Percentiles rank a stretch among this genome's conserved stretches.
Conservation (phyloP, 225 moss, liverwort and hornwort genomes). For the Ulota crispa region DNA sequence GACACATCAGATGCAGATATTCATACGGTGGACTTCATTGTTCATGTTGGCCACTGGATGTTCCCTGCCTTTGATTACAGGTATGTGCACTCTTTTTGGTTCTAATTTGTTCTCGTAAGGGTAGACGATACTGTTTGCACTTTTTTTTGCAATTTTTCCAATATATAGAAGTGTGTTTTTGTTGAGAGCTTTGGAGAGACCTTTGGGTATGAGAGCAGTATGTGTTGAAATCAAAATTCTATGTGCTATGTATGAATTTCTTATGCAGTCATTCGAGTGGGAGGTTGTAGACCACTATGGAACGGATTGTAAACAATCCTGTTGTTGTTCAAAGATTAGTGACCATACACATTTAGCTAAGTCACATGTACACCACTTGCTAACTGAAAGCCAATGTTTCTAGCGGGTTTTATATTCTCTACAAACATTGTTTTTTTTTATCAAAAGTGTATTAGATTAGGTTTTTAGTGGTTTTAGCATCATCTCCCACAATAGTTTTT, state of each 20-base stretch:
- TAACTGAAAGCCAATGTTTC: not conserved
- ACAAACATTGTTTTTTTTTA: no score
- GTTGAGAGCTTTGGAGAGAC: not conserved
- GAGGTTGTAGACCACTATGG: not conserved
- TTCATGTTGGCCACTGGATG: conserved; percentile 61
- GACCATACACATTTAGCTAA: not conserved
- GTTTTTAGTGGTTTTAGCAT: not conserved
- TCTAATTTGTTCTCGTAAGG: not conserved
- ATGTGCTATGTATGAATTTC: not conserved
- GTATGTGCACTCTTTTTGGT: conserved; percentile 26
- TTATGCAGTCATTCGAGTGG: not conserved
- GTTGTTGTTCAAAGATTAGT: not conserved
- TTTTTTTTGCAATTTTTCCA: not conserved
- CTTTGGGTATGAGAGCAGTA: not conserved
- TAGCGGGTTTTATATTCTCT: not conserved
- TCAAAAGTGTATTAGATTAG: not conserved
- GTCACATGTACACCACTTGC: not conserved
- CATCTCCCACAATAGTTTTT: not conserved
- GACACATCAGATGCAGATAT: conserved; percentile 78
- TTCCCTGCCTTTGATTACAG: conserved; percentile 73
- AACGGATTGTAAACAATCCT: not conserved
- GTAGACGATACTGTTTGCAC: not conserved
- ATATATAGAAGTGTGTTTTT: not conserved
- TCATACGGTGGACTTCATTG: conserved; percentile 59
- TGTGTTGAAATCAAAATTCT: not conserved